Conservation (phyloP, 164 flowering plant species). For the Dillenia suffruticosa region DNA sequence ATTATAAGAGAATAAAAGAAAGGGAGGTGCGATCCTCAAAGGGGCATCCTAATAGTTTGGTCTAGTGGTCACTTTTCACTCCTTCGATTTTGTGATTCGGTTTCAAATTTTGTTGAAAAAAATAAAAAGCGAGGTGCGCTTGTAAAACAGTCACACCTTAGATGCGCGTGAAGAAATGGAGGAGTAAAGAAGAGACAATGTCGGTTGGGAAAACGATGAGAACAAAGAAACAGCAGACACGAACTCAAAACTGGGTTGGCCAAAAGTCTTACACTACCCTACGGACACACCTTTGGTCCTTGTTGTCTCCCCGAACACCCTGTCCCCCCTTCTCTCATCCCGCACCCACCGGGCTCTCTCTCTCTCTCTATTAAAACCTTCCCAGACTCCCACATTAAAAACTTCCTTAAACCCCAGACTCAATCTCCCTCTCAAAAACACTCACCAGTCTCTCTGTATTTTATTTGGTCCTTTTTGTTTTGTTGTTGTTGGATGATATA, state of each 20-base stretch:
- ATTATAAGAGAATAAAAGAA: too few relatives aligned
- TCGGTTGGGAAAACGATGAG: neutral
- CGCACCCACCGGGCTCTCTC: neutral
- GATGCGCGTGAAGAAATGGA: neutral
- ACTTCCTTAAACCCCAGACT: neutral
- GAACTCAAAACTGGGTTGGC: conserved; percentile 7
- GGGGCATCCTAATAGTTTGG: too few relatives aligned
- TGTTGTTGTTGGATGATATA: conserved; percentile 10
- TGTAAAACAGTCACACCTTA: neutral
- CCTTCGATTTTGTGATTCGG: too few relatives aligned
- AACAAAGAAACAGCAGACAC: neutral
- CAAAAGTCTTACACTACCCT: conserved; percentile 4
- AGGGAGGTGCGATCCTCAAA: too few relatives aligned
- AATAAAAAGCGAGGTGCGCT: neutral
- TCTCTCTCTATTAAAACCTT: neutral
- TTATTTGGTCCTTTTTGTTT: neutral
- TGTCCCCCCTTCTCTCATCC: too few relatives aligned
- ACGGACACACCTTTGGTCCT: neutral
- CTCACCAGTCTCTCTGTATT: conserved; percentile 1
- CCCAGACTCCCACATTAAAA: too few relatives aligned
- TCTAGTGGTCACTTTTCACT: too few relatives aligned
- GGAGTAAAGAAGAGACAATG: neutral
- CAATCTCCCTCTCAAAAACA: neutral
- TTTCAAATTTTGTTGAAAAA: too few relatives aligned
- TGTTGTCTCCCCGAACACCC: too few relatives aligned